Percentiles rank a stretch among this genome's conserved stretches.
These are phyloP conservation scores for Starmerella scarabaei DNA, from an alignment of 805 yeast genomes.

Conservation along the genomic window DNA sequence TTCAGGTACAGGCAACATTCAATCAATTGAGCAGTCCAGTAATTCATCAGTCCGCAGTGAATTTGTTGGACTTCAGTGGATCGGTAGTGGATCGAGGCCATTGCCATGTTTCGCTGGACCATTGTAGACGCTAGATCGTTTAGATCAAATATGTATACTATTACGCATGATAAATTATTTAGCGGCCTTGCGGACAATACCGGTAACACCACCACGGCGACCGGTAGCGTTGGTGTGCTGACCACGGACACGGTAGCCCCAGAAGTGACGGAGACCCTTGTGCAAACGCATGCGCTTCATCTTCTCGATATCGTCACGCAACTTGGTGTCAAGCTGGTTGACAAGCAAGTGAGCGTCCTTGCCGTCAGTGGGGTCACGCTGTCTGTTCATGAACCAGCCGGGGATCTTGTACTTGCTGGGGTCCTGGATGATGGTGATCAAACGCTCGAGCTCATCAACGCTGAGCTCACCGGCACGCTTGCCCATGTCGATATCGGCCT, in stretches of 20 bases:
- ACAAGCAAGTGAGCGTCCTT: conserved; percentile 98
- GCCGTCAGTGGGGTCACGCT: conserved; percentile 96
- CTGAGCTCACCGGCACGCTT: conserved; percentile 99
- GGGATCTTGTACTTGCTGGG: conserved; percentile 99
- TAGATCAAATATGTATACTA: too few relatives aligned
- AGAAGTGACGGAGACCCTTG: conserved; percentile 99
- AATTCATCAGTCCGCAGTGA: too few relatives aligned
- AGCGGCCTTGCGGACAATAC: conserved; percentile 32
- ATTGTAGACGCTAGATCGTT: too few relatives aligned
- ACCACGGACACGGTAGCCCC: conserved; percentile 99
- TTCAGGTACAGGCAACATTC: too few relatives aligned
- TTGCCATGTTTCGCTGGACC: too few relatives aligned
- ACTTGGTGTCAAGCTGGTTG: conserved; percentile 96
- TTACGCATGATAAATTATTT: conserved; percentile 4
- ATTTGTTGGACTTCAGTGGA: too few relatives aligned
- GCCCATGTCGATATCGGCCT: conserved; percentile 96
- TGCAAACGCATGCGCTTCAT: conserved; percentile 99
- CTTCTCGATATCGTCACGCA: conserved; percentile 99
- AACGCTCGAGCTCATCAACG: conserved; percentile 99
- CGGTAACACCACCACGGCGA: conserved; percentile 57
- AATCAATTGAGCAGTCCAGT: too few relatives aligned
- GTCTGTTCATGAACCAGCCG: conserved; percentile 99
- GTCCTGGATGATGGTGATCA: conserved; percentile 99
- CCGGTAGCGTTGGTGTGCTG: conserved; percentile 99
- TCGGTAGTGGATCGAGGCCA: too few relatives aligned